Conservation (phyloP, 2,329 filamentous ascomycete genomes). For the Diplodia sapinea region DNA sequence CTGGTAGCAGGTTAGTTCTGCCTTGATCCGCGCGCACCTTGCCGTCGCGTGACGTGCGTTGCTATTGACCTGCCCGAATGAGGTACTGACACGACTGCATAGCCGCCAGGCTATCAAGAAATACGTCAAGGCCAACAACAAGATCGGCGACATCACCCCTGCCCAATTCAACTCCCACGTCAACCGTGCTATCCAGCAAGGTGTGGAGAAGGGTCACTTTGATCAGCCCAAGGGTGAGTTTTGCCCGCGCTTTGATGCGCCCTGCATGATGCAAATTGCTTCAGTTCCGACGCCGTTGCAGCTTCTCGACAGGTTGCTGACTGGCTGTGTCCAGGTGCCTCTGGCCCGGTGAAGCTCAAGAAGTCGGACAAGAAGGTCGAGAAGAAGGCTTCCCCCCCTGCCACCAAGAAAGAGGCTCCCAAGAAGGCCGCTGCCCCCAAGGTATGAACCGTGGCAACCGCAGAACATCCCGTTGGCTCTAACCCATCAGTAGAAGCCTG, state of each 20-base stretch:
- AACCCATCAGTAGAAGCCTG: slow-evolving; percentile 29
- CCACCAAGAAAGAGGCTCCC: slow-evolving; percentile 41
- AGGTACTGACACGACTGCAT: slow-evolving; percentile 45
- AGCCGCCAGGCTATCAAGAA: slow-evolving; percentile 77
- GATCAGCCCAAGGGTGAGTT: slow-evolving; percentile 85
- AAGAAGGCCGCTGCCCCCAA: slow-evolving; percentile 32
- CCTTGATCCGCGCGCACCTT: slow-evolving; percentile 37
- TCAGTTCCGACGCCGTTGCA: not conserved
- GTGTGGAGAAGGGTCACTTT: slow-evolving; percentile 87
- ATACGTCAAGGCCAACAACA: slow-evolving; percentile 75
- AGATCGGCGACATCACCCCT: slow-evolving; percentile 61
- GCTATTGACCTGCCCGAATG: slow-evolving; percentile 35
- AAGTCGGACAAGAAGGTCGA: slow-evolving; percentile 66
- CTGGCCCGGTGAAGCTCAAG: slow-evolving; percentile 88
- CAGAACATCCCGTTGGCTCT: not conserved
- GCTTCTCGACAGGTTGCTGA: slow-evolving; percentile 15
- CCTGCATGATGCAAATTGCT: slow-evolving; percentile 33
- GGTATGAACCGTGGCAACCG: slow-evolving; percentile 15
- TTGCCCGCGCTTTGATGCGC: slow-evolving; percentile 36
- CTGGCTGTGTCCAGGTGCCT: slow-evolving; percentile 65
- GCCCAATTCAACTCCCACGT: slow-evolving; percentile 73
- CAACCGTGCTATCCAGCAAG: slow-evolving; percentile 81
- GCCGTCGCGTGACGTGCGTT: slow-evolving; percentile 38
- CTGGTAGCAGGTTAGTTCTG: slow-evolving; percentile 69
- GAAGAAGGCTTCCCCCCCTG: slow-evolving; percentile 24